Conservation (phyloP, 176 grass and related monocot species). For the Aegilops sharonensis region DNA sequence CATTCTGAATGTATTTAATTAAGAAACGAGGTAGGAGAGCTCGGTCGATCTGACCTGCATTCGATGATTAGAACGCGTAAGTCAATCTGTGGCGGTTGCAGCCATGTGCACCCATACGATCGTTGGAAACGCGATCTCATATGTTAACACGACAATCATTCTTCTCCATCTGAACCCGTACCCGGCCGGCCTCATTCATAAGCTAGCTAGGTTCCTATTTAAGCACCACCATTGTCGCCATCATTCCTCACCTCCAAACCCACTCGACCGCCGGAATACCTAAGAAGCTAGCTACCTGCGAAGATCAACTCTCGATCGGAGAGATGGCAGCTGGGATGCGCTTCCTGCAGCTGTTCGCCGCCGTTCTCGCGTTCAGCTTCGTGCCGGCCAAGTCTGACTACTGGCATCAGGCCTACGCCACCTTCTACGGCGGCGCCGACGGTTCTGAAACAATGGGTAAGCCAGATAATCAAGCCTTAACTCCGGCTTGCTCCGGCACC, state of each 20-base stretch:
- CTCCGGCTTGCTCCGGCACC: neutral
- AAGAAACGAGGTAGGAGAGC: neutral
- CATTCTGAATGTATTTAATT: neutral
- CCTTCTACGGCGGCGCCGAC: slow-evolving; percentile 56
- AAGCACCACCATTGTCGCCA: slow-evolving; percentile 2
- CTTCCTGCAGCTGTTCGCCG: neutral
- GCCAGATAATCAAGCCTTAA: neutral
- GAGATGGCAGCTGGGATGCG: neutral
- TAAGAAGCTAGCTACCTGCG: neutral
- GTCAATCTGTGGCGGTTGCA: neutral
- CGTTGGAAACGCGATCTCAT: neutral
- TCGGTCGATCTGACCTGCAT: neutral
- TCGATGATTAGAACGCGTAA: neutral
- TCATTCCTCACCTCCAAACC: slow-evolving; percentile 13
- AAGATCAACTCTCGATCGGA: neutral
- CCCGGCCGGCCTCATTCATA: neutral
- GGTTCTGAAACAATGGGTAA: slow-evolving; percentile 55
- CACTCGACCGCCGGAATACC: neutral
- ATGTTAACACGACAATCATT: neutral
- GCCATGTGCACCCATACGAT: slow-evolving; percentile 16
- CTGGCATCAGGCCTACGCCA: slow-evolving; percentile 29
- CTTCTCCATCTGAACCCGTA: neutral
- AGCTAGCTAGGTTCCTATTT: neutral
- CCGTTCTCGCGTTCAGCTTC: neutral
- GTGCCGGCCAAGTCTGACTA: neutral